These are phyloP conservation scores for Xylaria arbuscula DNA, from an alignment of 2,329 filamentous ascomycete species.

Conservation along the genomic window DNA sequence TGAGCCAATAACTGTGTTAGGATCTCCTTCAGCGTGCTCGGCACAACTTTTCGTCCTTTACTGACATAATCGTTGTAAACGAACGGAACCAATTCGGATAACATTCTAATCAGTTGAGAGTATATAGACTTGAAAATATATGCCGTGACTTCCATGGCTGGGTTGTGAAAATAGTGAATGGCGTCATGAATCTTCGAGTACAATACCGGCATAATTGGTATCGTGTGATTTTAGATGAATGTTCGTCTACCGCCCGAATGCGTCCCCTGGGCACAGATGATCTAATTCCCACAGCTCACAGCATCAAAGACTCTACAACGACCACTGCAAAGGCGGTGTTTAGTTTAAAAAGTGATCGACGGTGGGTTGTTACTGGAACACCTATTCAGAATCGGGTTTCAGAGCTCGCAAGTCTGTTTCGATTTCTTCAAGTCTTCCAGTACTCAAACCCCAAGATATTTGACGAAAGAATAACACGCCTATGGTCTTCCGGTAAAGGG, in stretches of 20 bases:
- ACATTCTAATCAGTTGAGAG: neutral
- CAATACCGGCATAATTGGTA: slow-evolving; percentile 49
- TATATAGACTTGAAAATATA: slow-evolving; percentile 7
- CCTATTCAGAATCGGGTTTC: slow-evolving; percentile 60
- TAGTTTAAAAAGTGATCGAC: slow-evolving; percentile 49
- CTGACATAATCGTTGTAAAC: slow-evolving; percentile 1
- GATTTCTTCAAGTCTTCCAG: slow-evolving; percentile 54
- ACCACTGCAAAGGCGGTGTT: slow-evolving; percentile 53
- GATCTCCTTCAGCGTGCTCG: neutral
- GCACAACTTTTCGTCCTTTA: neutral
- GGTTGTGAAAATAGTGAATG: neutral
- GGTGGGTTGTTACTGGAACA: slow-evolving; percentile 62
- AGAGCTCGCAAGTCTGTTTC: slow-evolving; percentile 57
- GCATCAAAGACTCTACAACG: slow-evolving; percentile 53
- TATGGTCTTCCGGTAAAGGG: neutral
- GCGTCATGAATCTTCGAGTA: too few relatives aligned
- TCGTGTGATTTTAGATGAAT: slow-evolving; percentile 56
- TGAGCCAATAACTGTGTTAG: neutral
- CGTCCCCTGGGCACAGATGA: neutral
- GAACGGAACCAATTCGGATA: neutral
- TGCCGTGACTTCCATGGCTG: neutral
- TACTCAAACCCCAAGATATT: neutral
- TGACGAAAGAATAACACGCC: neutral
- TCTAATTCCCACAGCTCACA: slow-evolving; percentile 52
- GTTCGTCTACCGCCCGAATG: slow-evolving; percentile 36